phyloP scores from a whole-genome alignment of 768 basidiomycete species.

The Mycena metata region DNA sequence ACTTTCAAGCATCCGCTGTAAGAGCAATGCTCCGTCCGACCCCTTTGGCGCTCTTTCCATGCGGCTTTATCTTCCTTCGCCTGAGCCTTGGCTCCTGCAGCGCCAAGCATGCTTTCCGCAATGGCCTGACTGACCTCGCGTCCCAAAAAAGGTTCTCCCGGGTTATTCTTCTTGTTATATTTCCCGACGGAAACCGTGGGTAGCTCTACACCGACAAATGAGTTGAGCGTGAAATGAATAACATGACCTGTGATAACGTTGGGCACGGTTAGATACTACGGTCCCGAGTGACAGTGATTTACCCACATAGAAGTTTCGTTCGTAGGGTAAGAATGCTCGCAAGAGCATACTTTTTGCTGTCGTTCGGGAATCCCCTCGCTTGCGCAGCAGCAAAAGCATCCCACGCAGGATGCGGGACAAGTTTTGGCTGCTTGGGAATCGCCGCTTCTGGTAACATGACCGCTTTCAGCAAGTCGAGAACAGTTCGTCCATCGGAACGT shows the following conservation, averaged over 20 bases:
- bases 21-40: constrained; percentile 23
- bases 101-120: constrained; percentile 5
- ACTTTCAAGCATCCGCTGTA: constrained; percentile 12
- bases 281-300: too few species aligned
- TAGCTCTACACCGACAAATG: constrained; percentile 15
- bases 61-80: constrained; percentile 27
- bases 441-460: too few species aligned
- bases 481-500: constrained; percentile 4
- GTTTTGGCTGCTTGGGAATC: too few species aligned
- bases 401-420: too few species aligned
- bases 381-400: too few species aligned
- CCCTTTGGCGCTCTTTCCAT: constrained; percentile 24
- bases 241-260: too few species aligned
- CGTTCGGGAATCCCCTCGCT: too few species aligned
- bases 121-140: neutral
- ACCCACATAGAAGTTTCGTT: too few species aligned
- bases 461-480: too few species aligned
- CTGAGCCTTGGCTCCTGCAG: constrained; percentile 17
- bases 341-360: too few species aligned
- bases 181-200: constrained; percentile 9
- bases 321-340: too few species aligned
- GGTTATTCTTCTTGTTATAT: constrained; percentile 12
- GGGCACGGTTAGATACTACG: too few species aligned
- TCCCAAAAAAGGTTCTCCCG: neutral
- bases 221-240: constrained; percentile 10